phyloP scores from a whole-genome alignment of 2,329 filamentous ascomycete genomes.

The Penicillium sp. region DNA sequence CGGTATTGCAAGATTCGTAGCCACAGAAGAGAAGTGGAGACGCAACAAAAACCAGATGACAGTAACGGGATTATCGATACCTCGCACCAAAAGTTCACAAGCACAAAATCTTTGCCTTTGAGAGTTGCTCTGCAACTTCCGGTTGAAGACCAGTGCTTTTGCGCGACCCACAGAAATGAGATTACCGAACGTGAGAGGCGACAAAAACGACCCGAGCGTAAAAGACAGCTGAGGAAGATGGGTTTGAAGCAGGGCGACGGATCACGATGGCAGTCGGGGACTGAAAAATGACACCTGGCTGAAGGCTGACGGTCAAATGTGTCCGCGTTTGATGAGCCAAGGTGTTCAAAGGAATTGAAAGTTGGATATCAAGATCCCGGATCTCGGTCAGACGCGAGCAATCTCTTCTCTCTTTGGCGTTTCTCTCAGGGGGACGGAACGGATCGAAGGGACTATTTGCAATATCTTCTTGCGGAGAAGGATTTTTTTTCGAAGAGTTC shows the following conservation, averaged over 20 bases:
- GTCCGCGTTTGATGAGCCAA: background rate
- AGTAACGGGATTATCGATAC: conserved; percentile 18
- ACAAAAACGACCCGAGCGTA: conserved; percentile 11
- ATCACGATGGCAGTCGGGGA: background rate
- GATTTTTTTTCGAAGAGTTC: conserved; percentile 14
- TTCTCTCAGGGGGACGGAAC: conserved; percentile 20
- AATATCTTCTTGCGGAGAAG: conserved; percentile 14
- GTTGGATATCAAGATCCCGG: conserved; percentile 8
- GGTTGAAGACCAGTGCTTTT: conserved; percentile 18
- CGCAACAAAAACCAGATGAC: background rate
- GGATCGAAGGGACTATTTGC: conserved; percentile 21
- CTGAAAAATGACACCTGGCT: background rate
- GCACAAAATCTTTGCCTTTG: conserved; percentile 7
- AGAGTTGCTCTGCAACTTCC: conserved; percentile 37
- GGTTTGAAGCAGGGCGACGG: conserved; percentile 1
- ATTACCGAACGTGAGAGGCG: conserved; percentile 11
- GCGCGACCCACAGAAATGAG: conserved; percentile 14
- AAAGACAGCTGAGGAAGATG: conserved; percentile 7
- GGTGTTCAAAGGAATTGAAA: conserved; percentile 3
- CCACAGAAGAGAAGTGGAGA: conserved; percentile 5
- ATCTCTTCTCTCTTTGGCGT: conserved; percentile 7
- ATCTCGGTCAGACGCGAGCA: conserved; percentile 18
- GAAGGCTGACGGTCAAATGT: background rate
- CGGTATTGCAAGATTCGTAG: background rate
- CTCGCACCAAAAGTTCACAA: conserved; percentile 7